Evolutionary conservation across 352 stramenopile species (phyloP), one percentile per base, ranked within the genome.

Genomic region (Phytophthora pisi): DNA sequence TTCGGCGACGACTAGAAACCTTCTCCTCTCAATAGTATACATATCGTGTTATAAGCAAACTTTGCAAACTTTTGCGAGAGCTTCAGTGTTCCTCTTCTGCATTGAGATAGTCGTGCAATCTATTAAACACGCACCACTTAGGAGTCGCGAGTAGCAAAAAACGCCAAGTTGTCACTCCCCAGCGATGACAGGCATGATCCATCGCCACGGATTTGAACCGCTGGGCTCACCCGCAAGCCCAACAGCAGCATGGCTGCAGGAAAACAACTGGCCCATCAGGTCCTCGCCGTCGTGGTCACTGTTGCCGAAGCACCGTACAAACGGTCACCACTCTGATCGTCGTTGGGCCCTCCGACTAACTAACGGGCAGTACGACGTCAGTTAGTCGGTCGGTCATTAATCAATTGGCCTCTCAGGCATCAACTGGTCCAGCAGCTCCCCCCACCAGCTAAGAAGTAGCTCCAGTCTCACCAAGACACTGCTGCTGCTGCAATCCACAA

Each of bases 121-220:
- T 42, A 45, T 45, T 45, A 45, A 45, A 45, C 15, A n/a, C 38
- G 38, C 38, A 45, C 1, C 3, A 13, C 38, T 38, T 38, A 38
- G 4, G 13, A 13, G 7, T 45, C 38, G 13, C 4, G 31, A 15
- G 31, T 38, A 16, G 28, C 2, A 15, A 55, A 55, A 55, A 62
- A 26, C 42, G 36, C 50, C 57, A 52, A 57, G 23, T 64, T 57
- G 47, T 43, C 30, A 57, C 24, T 23, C 24, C 26, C n/a, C 18
- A 38, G 45, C 6, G 47, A 16, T 67, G 51, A 61, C 51, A 57
- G 61, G n/a, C 52, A 67, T 36, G 61, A 67, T 61, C 61, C 20
- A 11, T 61, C 61, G 43, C 20, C 61, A 67, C 34, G 43, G 61
- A 67, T 67, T 67, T 67, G 61, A 56, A 31, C 55, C 53, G 38